Percentiles rank a stretch among this genome's conserved stretches.
These are phyloP conservation scores for Begonia masoniana DNA, from an alignment of 306 rosid genomes.

Conservation along the genomic window DNA sequence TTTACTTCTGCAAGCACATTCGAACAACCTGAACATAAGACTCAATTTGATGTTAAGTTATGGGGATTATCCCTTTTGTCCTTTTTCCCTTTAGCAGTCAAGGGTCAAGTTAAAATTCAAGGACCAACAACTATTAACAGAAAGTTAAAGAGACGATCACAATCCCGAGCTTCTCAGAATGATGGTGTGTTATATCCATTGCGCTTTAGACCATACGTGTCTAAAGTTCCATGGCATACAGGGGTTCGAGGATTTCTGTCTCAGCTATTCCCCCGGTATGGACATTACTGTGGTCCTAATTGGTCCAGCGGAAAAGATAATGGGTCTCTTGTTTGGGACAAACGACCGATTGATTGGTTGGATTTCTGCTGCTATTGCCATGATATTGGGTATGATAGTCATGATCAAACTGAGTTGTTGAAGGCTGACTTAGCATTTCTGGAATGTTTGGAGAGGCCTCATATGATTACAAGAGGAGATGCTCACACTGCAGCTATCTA, in stretches of 20 bases:
- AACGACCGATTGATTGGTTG: slow-evolving; percentile 90
- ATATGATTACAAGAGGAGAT: slow-evolving; percentile 69
- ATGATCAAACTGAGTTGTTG: slow-evolving; percentile 59
- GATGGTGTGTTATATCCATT: slow-evolving; percentile 12
- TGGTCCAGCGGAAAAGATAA: slow-evolving; percentile 88
- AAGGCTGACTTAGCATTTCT: slow-evolving; percentile 87
- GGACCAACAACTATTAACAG: slow-evolving; percentile 56
- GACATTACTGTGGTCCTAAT: slow-evolving; percentile 95
- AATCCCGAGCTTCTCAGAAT: slow-evolving; percentile 12
- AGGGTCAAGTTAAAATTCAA: slow-evolving; percentile 17
- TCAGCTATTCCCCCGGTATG: slow-evolving; percentile 79
- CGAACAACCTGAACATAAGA: slow-evolving; percentile 20
- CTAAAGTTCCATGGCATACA: slow-evolving; percentile 95
- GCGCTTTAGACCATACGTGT: slow-evolving; percentile 79
- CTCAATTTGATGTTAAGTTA: slow-evolving; percentile 21
- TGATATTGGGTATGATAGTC: slow-evolving; percentile 91
- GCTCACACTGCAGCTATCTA: slow-evolving; percentile 49
- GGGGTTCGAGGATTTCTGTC: slow-evolving; percentile 75
- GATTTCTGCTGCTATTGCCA: slow-evolving; percentile 97
- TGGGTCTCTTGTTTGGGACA: slow-evolving; percentile 77
- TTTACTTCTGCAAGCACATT: slow-evolving; percentile 13
- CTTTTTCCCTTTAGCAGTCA: slow-evolving; percentile 36
- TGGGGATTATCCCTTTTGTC: slow-evolving; percentile 35
- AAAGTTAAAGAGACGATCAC: slow-evolving; percentile 44
- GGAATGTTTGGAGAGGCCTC: slow-evolving; percentile 72